These are phyloP conservation scores for Sindora glabra DNA, from an alignment of 306 rosid genomes.

Conservation along the genomic window DNA sequence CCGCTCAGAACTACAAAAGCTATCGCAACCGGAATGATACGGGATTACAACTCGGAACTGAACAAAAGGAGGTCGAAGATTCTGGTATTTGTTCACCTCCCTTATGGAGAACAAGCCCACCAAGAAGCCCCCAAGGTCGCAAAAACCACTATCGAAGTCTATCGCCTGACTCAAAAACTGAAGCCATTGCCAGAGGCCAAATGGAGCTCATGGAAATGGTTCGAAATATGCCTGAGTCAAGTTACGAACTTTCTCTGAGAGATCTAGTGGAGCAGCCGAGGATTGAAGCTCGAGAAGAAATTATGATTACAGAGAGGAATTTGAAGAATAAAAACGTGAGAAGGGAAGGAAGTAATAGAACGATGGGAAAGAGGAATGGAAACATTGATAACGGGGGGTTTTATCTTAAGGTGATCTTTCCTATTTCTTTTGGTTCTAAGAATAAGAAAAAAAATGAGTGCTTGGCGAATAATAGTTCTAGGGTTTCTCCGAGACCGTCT, in stretches of 20 bases:
- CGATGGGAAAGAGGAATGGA: constrained; percentile 18
- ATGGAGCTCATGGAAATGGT: constrained; percentile 93
- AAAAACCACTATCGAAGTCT: constrained; percentile 32
- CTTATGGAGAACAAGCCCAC: constrained; percentile 40
- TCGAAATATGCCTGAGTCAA: constrained; percentile 68
- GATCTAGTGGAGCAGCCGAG: constrained; percentile 70
- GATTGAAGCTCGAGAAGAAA: neutral
- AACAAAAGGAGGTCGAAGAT: neutral
- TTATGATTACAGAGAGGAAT: neutral
- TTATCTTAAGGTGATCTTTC: constrained; percentile 65
- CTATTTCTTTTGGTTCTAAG: constrained; percentile 40
- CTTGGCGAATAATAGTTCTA: constrained; percentile 20
- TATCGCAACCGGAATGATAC: constrained; percentile 4
- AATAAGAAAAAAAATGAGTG: constrained; percentile 33
- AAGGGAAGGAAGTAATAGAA: constrained; percentile 13
- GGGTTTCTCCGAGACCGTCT: constrained; percentile 54
- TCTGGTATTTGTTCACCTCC: constrained; percentile 61
- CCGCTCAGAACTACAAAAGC: constrained; percentile 14
- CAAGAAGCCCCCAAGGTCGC: constrained; percentile 24
- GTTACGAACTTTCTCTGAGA: constrained; percentile 76
- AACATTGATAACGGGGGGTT: constrained; percentile 54
- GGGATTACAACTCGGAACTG: constrained; percentile 10
- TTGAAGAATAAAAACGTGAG: constrained; percentile 5
- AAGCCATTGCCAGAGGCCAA: constrained; percentile 73
- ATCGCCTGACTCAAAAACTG: constrained; percentile 59